Evolutionary conservation across 2,329 filamentous ascomycete species (phyloP).

Genomic region (Alternaria hordeiaustralica): DNA sequence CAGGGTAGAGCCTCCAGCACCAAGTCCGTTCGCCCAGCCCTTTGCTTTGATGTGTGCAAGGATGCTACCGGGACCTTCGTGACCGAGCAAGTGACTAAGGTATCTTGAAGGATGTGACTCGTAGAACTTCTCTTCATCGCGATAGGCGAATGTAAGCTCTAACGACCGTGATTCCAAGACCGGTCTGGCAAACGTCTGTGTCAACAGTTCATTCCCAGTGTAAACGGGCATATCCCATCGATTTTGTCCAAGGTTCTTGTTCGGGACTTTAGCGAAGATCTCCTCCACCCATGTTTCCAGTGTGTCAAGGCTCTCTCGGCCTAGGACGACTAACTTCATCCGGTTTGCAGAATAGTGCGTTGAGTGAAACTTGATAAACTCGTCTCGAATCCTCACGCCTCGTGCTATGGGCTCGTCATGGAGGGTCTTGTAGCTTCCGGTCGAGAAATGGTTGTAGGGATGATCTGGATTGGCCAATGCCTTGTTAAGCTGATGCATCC

Average conservation of each 20-base stretch:
- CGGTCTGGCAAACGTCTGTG: constrained; percentile 85
- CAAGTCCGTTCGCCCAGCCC: constrained; percentile 86
- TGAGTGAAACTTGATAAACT: constrained; percentile 91
- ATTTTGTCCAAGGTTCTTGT: constrained; percentile 77
- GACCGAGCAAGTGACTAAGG: constrained; percentile 86
- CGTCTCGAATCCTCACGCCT: constrained; percentile 84
- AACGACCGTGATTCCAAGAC: constrained; percentile 86
- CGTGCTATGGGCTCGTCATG: constrained; percentile 80
- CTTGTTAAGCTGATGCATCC: constrained; percentile 86
- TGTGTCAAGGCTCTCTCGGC: constrained; percentile 80
- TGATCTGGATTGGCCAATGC: constrained; percentile 86
- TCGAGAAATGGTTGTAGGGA: constrained; percentile 90
- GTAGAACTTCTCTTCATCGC: constrained; percentile 81
- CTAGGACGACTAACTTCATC: constrained; percentile 90
- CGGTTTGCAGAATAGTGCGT: constrained; percentile 90
- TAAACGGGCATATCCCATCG: constrained; percentile 71
- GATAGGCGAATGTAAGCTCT: constrained; percentile 81
- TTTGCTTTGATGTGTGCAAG: constrained; percentile 88
- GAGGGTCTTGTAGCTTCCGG: constrained; percentile 84
- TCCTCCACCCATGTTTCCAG: constrained; percentile 84
- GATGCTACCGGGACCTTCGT: constrained; percentile 91
- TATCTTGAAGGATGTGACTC: constrained; percentile 85
- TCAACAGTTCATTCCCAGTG: constrained; percentile 65
- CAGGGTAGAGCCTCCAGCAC: constrained; percentile 75
- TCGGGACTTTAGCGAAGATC: constrained; percentile 79